phyloP scores from a whole-genome alignment of 2,329 filamentous ascomycete genomes.

The Simplicillium sp. region DNA sequence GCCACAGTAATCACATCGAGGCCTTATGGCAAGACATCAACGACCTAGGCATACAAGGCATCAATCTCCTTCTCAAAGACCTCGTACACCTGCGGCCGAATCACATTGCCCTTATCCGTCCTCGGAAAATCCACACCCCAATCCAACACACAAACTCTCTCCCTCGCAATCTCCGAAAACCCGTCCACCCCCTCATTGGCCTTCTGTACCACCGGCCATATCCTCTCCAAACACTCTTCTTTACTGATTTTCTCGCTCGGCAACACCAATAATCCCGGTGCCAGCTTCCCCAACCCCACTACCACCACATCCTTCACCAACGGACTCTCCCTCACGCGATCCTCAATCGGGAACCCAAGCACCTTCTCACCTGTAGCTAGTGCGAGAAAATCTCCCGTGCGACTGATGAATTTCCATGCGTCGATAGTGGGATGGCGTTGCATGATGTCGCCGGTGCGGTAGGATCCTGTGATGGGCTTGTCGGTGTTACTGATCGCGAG shows the following conservation, averaged over 20 bases:
- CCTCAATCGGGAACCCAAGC: not conserved
- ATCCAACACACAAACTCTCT: conserved; percentile 1
- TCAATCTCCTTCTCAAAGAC: conserved; percentile 4
- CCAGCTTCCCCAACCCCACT: not conserved
- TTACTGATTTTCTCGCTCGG: not conserved
- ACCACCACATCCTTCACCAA: conserved; percentile 1
- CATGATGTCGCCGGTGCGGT: conserved; percentile 2
- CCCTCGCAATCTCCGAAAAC: conserved; percentile 1
- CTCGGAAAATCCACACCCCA: not conserved
- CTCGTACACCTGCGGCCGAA: not conserved
- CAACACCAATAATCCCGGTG: not conserved
- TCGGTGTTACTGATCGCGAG: not conserved
- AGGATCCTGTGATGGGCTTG: not conserved
- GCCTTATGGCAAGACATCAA: too few species aligned
- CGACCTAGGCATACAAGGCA: conserved; percentile 1
- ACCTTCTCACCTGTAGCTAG: not conserved
- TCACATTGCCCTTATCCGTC: conserved; percentile 4
- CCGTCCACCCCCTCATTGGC: not conserved
- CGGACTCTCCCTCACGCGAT: conserved; percentile 1
- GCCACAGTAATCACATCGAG: too few species aligned
- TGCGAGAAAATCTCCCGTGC: conserved; percentile 1
- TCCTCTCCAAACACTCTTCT: not conserved
- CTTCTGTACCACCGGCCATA: conserved; percentile 1
- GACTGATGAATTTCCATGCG: conserved; percentile 1
- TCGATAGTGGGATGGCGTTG: not conserved